Conservation (phyloP, 352 stramenopile genomes). For the Phytophthora pinifolia region DNA sequence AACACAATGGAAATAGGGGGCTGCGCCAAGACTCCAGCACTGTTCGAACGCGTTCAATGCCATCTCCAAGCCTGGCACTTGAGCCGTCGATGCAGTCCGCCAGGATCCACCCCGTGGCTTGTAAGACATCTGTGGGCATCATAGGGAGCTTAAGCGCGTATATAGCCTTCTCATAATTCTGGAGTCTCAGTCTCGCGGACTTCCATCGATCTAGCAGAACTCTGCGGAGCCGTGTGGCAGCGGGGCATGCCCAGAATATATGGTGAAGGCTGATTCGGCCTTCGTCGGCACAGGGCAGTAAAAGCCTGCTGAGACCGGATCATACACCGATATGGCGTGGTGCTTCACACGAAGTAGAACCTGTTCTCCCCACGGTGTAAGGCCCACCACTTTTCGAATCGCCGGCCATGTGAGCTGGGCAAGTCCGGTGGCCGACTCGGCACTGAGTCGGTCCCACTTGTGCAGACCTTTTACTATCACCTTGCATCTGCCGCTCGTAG, state of each 20-base stretch:
- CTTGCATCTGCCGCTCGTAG: background rate
- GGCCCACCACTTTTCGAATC: background rate
- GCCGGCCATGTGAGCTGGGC: background rate
- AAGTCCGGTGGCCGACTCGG: background rate
- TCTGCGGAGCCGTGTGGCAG: background rate
- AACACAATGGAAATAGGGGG: too few relatives aligned
- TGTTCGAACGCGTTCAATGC: too few relatives aligned
- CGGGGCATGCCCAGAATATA: background rate
- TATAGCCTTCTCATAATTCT: background rate
- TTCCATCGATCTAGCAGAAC: background rate
- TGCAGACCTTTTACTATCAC: background rate
- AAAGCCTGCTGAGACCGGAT: background rate
- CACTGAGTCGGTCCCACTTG: background rate
- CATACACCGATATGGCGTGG: background rate
- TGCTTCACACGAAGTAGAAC: constrained; percentile 1
- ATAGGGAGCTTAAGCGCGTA: background rate
- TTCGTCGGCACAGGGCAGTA: background rate
- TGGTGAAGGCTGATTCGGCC: background rate
- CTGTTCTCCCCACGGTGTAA: constrained; percentile 4
- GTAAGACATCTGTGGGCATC: too few relatives aligned
- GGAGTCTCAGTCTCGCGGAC: background rate
- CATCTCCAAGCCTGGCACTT: too few relatives aligned
- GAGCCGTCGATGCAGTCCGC: too few relatives aligned
- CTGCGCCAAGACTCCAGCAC: too few relatives aligned
- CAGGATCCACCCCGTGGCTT: too few relatives aligned